Evolutionary conservation across 768 basidiomycete genomes (phyloP).

Genomic region (Psilocybe sp.): DNA sequence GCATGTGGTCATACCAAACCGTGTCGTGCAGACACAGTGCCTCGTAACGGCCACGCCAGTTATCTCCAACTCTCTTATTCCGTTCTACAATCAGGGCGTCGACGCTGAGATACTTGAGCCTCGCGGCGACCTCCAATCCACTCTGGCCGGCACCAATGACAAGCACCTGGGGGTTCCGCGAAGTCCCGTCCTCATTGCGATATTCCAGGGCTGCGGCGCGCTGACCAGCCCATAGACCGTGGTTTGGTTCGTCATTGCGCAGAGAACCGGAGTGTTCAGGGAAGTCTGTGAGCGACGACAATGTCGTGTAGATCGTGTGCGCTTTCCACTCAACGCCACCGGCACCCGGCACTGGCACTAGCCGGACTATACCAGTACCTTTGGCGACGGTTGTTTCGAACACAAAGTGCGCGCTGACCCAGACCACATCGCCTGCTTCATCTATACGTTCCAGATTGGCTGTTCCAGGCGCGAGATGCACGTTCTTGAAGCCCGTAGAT

Average conservation of each 20-base stretch:
- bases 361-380: slow-evolving; percentile 43
- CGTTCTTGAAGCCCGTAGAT: slow-evolving; percentile 5
- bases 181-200: slow-evolving; percentile 23
- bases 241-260: slow-evolving; percentile 35
- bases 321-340: slow-evolving; percentile 46
- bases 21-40: slow-evolving; percentile 53
- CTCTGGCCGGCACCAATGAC: slow-evolving; percentile 56
- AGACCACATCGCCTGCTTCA: slow-evolving; percentile 40
- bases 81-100: slow-evolving; percentile 52
- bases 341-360: slow-evolving; percentile 36
- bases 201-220: slow-evolving; percentile 42
- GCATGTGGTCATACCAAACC: slow-evolving; percentile 54
- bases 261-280: slow-evolving; percentile 41
- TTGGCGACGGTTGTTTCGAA: slow-evolving; percentile 45
- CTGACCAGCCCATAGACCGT: slow-evolving; percentile 48
- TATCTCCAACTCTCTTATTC: slow-evolving; percentile 49
- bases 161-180: slow-evolving; percentile 44
- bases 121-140: slow-evolving; percentile 54
- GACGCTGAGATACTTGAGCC: slow-evolving; percentile 50
- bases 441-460: slow-evolving; percentile 12
- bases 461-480: slow-evolving; percentile 21
- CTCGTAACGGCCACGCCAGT: slow-evolving; percentile 60
- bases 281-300: slow-evolving; percentile 42
- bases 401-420: slow-evolving; percentile 45
- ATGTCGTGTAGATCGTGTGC: slow-evolving; percentile 49